Conservation (phyloP, 2,329 filamentous ascomycete genomes). For the Aspergillus uvarum region DNA sequence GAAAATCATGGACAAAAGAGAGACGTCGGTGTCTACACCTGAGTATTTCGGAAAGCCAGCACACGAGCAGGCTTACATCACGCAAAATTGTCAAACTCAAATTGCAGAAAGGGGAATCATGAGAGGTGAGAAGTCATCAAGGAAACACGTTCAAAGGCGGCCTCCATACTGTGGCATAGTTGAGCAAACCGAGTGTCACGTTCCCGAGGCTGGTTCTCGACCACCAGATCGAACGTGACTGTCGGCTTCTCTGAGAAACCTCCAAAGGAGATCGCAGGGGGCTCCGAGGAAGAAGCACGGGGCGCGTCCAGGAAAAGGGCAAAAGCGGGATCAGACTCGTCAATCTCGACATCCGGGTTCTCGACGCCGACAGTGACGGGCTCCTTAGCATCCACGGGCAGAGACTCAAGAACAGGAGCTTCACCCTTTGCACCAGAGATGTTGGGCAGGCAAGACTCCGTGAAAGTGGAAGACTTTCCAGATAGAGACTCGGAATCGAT, state of each 20-base stretch:
- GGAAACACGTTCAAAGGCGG: conserved; percentile 43
- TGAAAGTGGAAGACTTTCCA: conserved; percentile 65
- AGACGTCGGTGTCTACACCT: conserved; percentile 21
- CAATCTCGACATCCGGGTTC: conserved; percentile 51
- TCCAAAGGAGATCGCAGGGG: conserved; percentile 42
- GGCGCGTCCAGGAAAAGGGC: conserved; percentile 54
- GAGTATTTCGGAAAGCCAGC: conserved; percentile 14
- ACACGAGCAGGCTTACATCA: conserved; percentile 18
- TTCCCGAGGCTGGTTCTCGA: conserved; percentile 40
- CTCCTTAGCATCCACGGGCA: conserved; percentile 21
- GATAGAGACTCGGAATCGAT: conserved; percentile 64
- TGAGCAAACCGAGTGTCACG: conserved; percentile 35
- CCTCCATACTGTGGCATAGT: conserved; percentile 43
- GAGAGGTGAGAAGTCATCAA: conserved; percentile 41
- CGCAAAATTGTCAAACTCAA: conserved; percentile 15
- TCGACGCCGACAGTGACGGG: conserved; percentile 22
- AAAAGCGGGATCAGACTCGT: conserved; percentile 52
- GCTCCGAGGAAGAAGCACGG: conserved; percentile 28
- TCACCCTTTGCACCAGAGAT: conserved; percentile 50
- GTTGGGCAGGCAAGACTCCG: conserved; percentile 44
- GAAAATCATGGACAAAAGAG: conserved; percentile 28
- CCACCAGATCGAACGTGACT: conserved; percentile 63
- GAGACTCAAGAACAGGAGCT: conserved; percentile 48
- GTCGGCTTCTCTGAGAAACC: conserved; percentile 65
- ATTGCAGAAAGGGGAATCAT: conserved; percentile 34